A percentile compares a stretch with the other conserved stretches of the same genome.
phyloP scores from a whole-genome alignment of 352 stramenopile genomes.

The Phytophthora cajani region DNA sequence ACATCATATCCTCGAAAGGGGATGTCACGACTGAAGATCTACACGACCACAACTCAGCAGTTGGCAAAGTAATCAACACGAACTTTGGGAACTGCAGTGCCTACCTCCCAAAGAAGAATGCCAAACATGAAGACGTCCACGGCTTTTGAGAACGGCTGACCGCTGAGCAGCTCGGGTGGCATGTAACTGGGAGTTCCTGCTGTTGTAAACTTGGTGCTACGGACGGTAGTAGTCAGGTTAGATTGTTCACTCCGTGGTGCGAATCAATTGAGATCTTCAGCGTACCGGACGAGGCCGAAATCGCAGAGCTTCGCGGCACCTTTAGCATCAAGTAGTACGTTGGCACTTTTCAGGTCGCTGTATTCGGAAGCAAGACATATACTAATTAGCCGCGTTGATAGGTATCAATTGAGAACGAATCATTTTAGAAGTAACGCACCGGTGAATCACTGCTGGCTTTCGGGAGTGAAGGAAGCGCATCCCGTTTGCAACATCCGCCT shows the following conservation, averaged over 20 bases:
- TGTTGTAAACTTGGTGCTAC: constrained; percentile 75
- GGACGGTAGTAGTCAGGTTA: no score
- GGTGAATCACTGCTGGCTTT: constrained; percentile 87
- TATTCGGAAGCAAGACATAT: background rate
- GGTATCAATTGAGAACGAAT: background rate
- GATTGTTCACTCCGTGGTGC: no score
- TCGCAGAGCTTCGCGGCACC: constrained; percentile 91
- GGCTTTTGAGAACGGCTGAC: constrained; percentile 85
- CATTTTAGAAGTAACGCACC: constrained; percentile 36
- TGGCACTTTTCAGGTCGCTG: constrained; percentile 92
- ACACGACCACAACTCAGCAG: background rate
- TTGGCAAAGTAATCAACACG: background rate
- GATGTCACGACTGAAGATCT: constrained; percentile 84
- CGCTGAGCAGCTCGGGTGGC: constrained; percentile 85
- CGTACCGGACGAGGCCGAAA: constrained; percentile 87
- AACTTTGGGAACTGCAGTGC: background rate
- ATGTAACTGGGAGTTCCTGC: constrained; percentile 93
- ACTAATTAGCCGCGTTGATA: background rate
- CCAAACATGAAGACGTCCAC: constrained; percentile 95
- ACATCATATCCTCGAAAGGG: constrained; percentile 82
- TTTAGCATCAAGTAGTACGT: constrained; percentile 81
- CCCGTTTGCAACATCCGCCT: constrained; percentile 80
- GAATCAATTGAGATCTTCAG: background rate
- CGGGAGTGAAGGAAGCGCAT: constrained; percentile 91
- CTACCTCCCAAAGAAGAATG: constrained; percentile 90